Percentiles rank a stretch among this genome's conserved stretches.
phyloP scores from a whole-genome alignment of 2,329 filamentous ascomycete species.

The Fusarium sulawesiense region DNA sequence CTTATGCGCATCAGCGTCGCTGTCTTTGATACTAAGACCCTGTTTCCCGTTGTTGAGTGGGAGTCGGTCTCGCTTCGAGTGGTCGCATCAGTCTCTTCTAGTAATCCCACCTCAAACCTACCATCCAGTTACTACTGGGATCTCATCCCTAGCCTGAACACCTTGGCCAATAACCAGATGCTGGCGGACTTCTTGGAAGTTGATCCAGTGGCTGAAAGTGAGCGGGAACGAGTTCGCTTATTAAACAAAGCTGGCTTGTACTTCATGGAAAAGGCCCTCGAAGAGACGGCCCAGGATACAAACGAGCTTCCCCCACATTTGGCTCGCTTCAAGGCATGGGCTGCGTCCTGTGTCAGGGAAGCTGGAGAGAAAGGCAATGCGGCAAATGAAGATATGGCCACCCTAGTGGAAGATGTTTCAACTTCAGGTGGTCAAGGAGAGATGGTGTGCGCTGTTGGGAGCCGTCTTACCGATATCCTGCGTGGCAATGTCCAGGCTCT shows the following conservation, averaged over 20 bases:
- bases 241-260: not conserved
- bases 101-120: not conserved
- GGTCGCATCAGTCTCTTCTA: not conserved
- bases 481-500: not conserved
- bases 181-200: not conserved
- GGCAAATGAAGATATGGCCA: not conserved
- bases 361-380: not conserved
- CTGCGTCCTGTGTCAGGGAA: not conserved
- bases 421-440: not conserved
- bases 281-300: not conserved
- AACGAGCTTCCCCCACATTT: not conserved
- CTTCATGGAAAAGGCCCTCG: not conserved
- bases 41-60: not conserved
- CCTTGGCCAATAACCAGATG: not conserved
- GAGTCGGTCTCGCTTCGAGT: not conserved
- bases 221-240: not conserved
- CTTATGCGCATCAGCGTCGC: not conserved
- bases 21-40: not conserved
- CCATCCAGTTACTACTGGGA: not conserved
- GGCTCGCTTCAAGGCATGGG: not conserved
- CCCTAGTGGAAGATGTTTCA: not conserved
- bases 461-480: not conserved
- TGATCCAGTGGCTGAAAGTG: not conserved
- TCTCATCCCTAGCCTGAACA: not conserved
- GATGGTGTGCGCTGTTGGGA: not conserved